A percentile compares a stretch with the other conserved stretches of the same genome.
These are phyloP conservation scores for Musa schizocarpa DNA, from an alignment of 176 grass and related monocot genomes.

Conservation along the genomic window DNA sequence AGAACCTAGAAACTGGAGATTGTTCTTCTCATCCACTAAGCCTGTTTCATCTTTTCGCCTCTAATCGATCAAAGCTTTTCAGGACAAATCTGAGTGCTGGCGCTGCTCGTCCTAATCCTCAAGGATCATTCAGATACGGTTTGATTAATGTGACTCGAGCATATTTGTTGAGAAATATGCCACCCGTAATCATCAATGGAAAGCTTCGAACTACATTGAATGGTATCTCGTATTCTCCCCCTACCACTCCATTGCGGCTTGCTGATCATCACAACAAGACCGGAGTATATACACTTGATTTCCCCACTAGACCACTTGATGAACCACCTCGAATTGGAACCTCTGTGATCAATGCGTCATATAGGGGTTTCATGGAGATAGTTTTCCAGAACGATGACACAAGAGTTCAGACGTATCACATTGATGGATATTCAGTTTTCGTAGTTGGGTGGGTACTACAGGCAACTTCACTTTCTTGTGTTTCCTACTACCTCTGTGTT, in stretches of 20 bases:
- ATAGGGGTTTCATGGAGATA: constrained; percentile 86
- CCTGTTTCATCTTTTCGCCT: background rate
- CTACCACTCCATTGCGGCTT: constrained; percentile 68
- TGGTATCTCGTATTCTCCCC: constrained; percentile 62
- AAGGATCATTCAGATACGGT: constrained; percentile 92
- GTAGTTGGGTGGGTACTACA: constrained; percentile 57
- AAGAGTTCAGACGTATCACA: constrained; percentile 72
- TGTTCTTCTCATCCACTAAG: too few relatives aligned
- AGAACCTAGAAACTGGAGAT: too few relatives aligned
- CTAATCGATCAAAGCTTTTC: background rate
- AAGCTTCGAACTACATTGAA: constrained; percentile 66
- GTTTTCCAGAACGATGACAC: constrained; percentile 96
- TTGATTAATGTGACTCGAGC: constrained; percentile 78
- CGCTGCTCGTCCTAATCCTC: constrained; percentile 91
- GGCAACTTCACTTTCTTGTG: background rate
- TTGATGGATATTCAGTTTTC: constrained; percentile 87
- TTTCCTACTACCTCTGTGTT: background rate
- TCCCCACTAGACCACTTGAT: constrained; percentile 59
- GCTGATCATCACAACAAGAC: constrained; percentile 58
- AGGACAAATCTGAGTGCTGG: constrained; percentile 82
- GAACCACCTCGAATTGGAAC: constrained; percentile 33
- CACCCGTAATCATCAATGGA: constrained; percentile 52
- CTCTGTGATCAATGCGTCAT: constrained; percentile 75
- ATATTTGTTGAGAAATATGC: constrained; percentile 66
- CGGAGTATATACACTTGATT: constrained; percentile 67